phyloP scores from a whole-genome alignment of 768 basidiomycete genomes.

The Mycena chlorophos region DNA sequence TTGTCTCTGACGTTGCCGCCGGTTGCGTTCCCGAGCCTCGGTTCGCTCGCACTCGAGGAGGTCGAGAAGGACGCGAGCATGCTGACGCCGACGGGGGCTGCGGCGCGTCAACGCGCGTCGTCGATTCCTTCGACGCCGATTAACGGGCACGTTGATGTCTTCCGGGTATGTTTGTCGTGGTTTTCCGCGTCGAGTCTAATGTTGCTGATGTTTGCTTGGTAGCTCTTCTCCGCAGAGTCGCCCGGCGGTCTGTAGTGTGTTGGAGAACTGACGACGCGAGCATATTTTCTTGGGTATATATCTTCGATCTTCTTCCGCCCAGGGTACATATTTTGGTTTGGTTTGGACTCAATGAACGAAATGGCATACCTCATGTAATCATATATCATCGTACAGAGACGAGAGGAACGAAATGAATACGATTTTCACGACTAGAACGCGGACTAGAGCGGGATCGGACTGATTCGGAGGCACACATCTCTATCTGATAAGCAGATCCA shows the following conservation, averaged over 20 bases:
- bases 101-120: conserved; percentile 21
- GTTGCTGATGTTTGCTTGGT: conserved; percentile 1
- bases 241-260: conserved; percentile 26
- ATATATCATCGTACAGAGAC: no score
- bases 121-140: conserved; percentile 28
- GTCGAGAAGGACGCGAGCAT: background rate
- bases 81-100: conserved; percentile 8
- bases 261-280: no score
- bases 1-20: background rate
- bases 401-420: no score
- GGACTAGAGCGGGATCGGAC: no score
- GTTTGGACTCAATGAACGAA: no score
- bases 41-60: background rate
- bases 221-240: conserved; percentile 31
- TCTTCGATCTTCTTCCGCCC: conserved; percentile 20
- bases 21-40: background rate
- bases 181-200: background rate
- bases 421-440: no score
- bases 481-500: no score
- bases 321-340: no score
- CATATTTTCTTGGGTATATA: background rate
- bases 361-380: no score
- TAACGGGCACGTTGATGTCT: conserved; percentile 20
- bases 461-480: no score
- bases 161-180: conserved; percentile 18